phyloP scores from a whole-genome alignment of 495 filamentous ascomycete genomes.

The Parathielavia appendiculata region DNA sequence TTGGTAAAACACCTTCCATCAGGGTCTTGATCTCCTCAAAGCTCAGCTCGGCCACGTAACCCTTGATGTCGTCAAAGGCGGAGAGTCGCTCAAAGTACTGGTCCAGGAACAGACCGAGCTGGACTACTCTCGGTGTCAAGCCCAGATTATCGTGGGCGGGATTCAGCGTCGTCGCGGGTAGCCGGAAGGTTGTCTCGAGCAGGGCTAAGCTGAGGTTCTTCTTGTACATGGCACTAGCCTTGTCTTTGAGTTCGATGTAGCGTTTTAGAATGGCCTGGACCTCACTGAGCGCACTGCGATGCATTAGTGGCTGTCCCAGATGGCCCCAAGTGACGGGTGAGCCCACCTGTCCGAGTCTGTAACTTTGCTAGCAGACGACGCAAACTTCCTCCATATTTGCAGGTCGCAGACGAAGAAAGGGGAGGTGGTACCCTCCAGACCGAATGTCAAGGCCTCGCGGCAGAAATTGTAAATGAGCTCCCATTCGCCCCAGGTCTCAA shows the following conservation, averaged over 20 bases:
- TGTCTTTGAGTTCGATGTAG: slow-evolving; percentile 26
- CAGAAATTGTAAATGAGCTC: slow-evolving; percentile 33
- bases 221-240: slow-evolving; percentile 30
- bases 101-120: slow-evolving; percentile 32
- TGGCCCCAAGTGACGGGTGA: background rate
- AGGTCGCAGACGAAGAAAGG: slow-evolving; percentile 35
- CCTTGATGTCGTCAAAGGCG: slow-evolving; percentile 36
- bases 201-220: slow-evolving; percentile 32
- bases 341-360: slow-evolving; percentile 32
- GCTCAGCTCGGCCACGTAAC: slow-evolving; percentile 29
- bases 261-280: slow-evolving; percentile 26
- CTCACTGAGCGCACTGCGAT: slow-evolving; percentile 30
- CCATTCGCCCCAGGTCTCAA: slow-evolving; percentile 33
- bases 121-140: slow-evolving; percentile 27
- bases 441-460: slow-evolving; percentile 23
- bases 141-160: slow-evolving; percentile 11
- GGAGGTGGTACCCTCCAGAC: slow-evolving; percentile 23
- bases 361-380: slow-evolving; percentile 29
- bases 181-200: slow-evolving; percentile 24
- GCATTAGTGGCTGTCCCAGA: slow-evolving; percentile 3
- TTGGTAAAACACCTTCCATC: slow-evolving; percentile 26
- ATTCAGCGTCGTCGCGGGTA: slow-evolving; percentile 11
- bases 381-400: slow-evolving; percentile 30
- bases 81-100: slow-evolving; percentile 31
- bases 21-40: slow-evolving; percentile 30